These are phyloP conservation scores for Shiraia sp. DNA, from an alignment of 2,329 filamentous ascomycete species.

Conservation along the genomic window DNA sequence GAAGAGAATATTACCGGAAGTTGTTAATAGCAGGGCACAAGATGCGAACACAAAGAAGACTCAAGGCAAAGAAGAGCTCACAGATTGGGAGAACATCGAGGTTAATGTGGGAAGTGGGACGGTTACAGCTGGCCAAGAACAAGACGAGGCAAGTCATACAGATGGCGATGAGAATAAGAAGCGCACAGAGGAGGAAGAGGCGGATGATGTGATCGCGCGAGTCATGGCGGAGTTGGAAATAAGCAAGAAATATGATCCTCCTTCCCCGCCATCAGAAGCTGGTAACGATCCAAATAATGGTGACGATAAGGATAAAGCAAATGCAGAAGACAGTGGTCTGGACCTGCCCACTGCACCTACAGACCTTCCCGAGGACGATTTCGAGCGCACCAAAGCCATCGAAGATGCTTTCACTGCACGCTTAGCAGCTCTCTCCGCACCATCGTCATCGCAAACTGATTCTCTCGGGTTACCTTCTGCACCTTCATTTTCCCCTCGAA, in stretches of 20 bases:
- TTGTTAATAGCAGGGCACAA: slow-evolving; percentile 22
- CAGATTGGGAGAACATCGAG: slow-evolving; percentile 40
- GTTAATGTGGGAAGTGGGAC: slow-evolving; percentile 31
- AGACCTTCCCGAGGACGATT: slow-evolving; percentile 29
- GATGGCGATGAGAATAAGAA: slow-evolving; percentile 22
- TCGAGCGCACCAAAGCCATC: slow-evolving; percentile 35
- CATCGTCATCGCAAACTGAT: slow-evolving; percentile 35
- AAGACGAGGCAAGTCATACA: slow-evolving; percentile 20
- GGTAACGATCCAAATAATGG: slow-evolving; percentile 13
- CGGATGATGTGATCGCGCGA: slow-evolving; percentile 51
- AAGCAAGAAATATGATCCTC: slow-evolving; percentile 44
- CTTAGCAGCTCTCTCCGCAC: slow-evolving; percentile 49
- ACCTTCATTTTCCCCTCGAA: slow-evolving; percentile 49
- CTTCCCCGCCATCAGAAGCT: slow-evolving; percentile 23
- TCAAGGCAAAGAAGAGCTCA: slow-evolving; percentile 19
- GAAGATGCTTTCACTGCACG: slow-evolving; percentile 53
- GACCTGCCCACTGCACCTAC: slow-evolving; percentile 52
- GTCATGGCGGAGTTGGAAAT: slow-evolving; percentile 53
- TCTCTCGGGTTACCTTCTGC: slow-evolving; percentile 50
- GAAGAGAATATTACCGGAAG: slow-evolving; percentile 43
- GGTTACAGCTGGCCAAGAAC: slow-evolving; percentile 22
- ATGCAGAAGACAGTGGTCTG: slow-evolving; percentile 17
- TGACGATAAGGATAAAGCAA: slow-evolving; percentile 4
- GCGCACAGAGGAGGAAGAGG: slow-evolving; percentile 44
- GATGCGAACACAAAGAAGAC: slow-evolving; percentile 4